These are phyloP conservation scores for Trichoderma breve DNA, from an alignment of 2,329 filamentous ascomycete genomes.

Conservation along the genomic window DNA sequence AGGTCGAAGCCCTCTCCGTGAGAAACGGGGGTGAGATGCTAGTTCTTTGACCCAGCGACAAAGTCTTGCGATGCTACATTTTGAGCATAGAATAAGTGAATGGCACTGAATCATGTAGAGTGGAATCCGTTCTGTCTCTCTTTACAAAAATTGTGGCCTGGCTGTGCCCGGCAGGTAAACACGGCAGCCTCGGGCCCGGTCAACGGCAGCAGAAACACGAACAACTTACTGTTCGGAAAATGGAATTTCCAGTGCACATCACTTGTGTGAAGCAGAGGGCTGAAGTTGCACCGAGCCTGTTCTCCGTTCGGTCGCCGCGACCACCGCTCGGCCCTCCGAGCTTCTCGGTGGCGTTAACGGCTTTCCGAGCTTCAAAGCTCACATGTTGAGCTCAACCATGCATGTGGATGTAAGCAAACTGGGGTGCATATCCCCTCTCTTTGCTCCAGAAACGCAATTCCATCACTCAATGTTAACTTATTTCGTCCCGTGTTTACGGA, in stretches of 20 bases:
- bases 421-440: not conserved
- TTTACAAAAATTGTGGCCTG: not conserved
- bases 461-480: not conserved
- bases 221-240: not conserved
- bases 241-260: not conserved
- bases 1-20: not conserved
- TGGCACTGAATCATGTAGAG: not conserved
- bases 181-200: not conserved
- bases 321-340: constrained; percentile 2
- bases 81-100: not conserved
- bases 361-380: constrained; percentile 7
- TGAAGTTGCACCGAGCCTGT: not conserved
- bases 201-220: not conserved
- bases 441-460: not conserved
- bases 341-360: constrained; percentile 9
- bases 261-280: not conserved
- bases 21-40: not conserved
- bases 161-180: not conserved
- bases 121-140: not conserved
- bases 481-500: not conserved
- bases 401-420: not conserved
- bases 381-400: not conserved
- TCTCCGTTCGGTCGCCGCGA: constrained; percentile 19
- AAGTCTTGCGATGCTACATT: not conserved
- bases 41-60: not conserved